Evolutionary conservation across 2,329 filamentous ascomycete species (phyloP), one percentile per base, ranked within the genome.

Genomic region (Hypoxylon sp.): DNA sequence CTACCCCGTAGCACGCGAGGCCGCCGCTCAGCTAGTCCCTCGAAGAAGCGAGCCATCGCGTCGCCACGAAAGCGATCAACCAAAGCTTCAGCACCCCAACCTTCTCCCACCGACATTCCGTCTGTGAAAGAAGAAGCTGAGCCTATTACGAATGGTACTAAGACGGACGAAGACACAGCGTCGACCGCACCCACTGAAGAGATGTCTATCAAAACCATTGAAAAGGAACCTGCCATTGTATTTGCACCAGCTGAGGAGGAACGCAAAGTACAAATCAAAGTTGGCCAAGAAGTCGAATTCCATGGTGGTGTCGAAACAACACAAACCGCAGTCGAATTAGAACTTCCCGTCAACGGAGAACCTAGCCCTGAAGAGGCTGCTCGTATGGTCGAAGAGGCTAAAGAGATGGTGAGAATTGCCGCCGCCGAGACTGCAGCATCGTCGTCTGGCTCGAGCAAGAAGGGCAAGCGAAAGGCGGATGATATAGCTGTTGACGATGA

Each of bases 331-430:
- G 89, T 95, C 54, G 91, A 91, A 69, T 85, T 96, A 10, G 92
- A 96, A 71, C 85, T 96, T 77, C 92, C 94, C 13, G 73, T 88
- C 3, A 85, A 89, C 8, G 89, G 93, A 68, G 85, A 94, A 7
- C 91, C 92, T 0, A 88, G 90, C 11, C 90, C 93, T 0, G 92
- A 94, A 71, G 92, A 96, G 75, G 91, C 94, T 1, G 87, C 92
- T 64, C 88, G 90, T 61, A 94, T 98, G 91, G 91, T 98, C 66
- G 90, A 90, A 30, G 90, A 93, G 76, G 96, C 96, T 33, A 94
- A 91, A 82, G 89, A 91, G 73, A 97, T 98, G 93, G 95, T 98
- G 4, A 88, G 92, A 69, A 90, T 90, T 72, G 90, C 90, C 33
- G 85, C 90, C 67, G 87, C 86, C 64, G 81, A 84, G 82, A 71